phyloP scores from a whole-genome alignment of 2,329 filamentous ascomycete species.

The Cladobotryum mycophilum region DNA sequence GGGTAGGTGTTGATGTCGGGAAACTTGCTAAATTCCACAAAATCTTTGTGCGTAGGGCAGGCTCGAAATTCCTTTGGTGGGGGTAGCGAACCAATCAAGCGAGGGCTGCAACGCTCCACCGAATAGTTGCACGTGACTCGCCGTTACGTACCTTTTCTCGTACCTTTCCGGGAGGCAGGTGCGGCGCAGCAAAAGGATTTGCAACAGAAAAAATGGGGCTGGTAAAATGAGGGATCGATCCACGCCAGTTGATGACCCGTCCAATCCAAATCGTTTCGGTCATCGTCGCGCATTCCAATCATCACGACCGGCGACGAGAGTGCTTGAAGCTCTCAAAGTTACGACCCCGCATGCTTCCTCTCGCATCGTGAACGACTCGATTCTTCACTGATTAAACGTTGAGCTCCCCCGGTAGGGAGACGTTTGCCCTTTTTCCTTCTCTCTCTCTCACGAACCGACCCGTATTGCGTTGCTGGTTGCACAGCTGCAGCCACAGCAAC shows the following conservation, averaged over 20 bases:
- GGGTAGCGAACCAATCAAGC: slow-evolving; percentile 32
- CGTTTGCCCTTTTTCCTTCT: not conserved
- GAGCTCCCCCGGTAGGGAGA: not conserved
- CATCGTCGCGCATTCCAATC: slow-evolving; percentile 17
- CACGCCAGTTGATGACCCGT: slow-evolving; percentile 11
- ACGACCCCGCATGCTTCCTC: slow-evolving; percentile 14
- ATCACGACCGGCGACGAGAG: slow-evolving; percentile 11
- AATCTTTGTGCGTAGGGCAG: slow-evolving; percentile 38
- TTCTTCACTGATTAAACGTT: not conserved
- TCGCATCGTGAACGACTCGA: slow-evolving; percentile 5
- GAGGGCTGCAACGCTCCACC: slow-evolving; percentile 4
- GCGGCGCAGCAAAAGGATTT: not conserved
- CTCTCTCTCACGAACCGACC: not conserved
- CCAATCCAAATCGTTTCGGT: slow-evolving; percentile 1
- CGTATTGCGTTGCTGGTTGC: slow-evolving; percentile 9
- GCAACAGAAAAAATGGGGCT: slow-evolving; percentile 6
- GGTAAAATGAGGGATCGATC: slow-evolving; percentile 8
- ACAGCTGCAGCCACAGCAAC: slow-evolving; percentile 1
- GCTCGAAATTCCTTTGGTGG: slow-evolving; percentile 28
- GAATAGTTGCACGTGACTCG: slow-evolving; percentile 21
- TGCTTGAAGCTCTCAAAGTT: slow-evolving; percentile 15
- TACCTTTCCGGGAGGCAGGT: too few relatives aligned
- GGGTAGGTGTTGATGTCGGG: slow-evolving; percentile 31
- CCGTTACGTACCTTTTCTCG: slow-evolving; percentile 7
- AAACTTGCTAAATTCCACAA: slow-evolving; percentile 32